Evolutionary conservation across 1,139 yeast species (phyloP), one percentile per base, ranked within the genome.

Genomic region (Blastobotrys proliferans): DNA sequence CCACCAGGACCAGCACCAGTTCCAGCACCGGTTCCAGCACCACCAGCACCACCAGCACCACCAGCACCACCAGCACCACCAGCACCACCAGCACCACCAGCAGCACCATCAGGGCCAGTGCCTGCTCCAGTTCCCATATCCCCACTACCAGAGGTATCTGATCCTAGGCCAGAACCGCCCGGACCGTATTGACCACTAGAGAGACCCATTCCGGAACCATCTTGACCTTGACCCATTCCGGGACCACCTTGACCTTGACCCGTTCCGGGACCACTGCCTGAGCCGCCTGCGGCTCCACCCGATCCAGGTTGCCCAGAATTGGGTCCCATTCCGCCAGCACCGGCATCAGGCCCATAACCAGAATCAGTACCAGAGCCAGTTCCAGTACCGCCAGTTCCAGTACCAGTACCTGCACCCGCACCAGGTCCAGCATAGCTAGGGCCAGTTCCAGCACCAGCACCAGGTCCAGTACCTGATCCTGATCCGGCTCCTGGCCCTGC

Each of bases 241-340:
- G 32, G 41, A 38, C 31, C 50, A 41, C n/a, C 16, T 33, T n/a
- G 46, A 26, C 24, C 34, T 10, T 17, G 27, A 4, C 40, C 40
- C 2, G 22, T 27, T 11, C 49, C 49, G 17, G 24, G 37, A n/a
- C 36, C 35, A 9, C 40, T 39, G 17, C 36, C 43, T 17, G 32
- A 30, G 27, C 44, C 48, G 14, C 47, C 47, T 28, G 43, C 40
- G 3, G 38, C 44, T 21, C 45, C 47, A 11, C n/a, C n/a, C n/a
- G n/a, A n/a, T n/a, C n/a, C n/a, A n/a, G n/a, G 8, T 20, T 29
- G 3, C 32, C 32, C 10, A 8, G 3, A 29, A 8, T 16, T 3
- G 13, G 44, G 31, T 6, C 36, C 40, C 14, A 37, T 17, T 2
- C 35, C 44, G 8, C n/a, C 26, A 14, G 30, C 36, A 25, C 31